A percentile compares a stretch with the other conserved stretches of the same genome.
phyloP scores from a whole-genome alignment of 129 eudicot species.

The Glebionis coronaria region DNA sequence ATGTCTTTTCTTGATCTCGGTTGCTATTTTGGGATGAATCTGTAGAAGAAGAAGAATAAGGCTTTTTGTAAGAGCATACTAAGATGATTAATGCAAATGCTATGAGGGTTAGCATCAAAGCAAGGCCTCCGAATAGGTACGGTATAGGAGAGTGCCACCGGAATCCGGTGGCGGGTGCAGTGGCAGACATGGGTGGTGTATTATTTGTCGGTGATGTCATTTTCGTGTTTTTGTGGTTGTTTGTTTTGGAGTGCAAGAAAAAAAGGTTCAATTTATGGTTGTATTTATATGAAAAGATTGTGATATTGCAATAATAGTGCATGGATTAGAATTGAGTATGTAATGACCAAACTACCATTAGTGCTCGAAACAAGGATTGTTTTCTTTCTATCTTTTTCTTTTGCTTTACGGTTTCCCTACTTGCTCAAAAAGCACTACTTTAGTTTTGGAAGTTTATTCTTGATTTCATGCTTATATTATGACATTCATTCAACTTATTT shows the following conservation, averaged over 20 bases:
- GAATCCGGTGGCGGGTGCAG: constrained; percentile 30
- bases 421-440: constrained; percentile 36
- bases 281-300: constrained; percentile 32
- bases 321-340: constrained; percentile 31
- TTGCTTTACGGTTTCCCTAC: constrained; percentile 45
- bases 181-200: constrained; percentile 23
- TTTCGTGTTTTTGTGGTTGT: not conserved
- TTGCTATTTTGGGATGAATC: constrained; percentile 10
- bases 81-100: constrained; percentile 54
- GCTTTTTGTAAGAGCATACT: constrained; percentile 45
- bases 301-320: constrained; percentile 23
- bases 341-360: constrained; percentile 31
- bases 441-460: constrained; percentile 30
- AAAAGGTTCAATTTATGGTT: constrained; percentile 23
- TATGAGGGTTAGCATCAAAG: constrained; percentile 45
- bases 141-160: constrained; percentile 60
- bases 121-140: constrained; percentile 54
- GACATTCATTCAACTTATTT: not conserved
- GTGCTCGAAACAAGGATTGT: constrained; percentile 23
- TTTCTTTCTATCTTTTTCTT: constrained; percentile 31
- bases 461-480: constrained; percentile 19
- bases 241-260: constrained; percentile 19
- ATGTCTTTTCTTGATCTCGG: constrained; percentile 24
- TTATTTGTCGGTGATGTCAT: constrained; percentile 32
- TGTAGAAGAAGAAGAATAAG: constrained; percentile 15